Conservation (phyloP, 345 rosid genomes). For the Arabidopsis suecica region DNA sequence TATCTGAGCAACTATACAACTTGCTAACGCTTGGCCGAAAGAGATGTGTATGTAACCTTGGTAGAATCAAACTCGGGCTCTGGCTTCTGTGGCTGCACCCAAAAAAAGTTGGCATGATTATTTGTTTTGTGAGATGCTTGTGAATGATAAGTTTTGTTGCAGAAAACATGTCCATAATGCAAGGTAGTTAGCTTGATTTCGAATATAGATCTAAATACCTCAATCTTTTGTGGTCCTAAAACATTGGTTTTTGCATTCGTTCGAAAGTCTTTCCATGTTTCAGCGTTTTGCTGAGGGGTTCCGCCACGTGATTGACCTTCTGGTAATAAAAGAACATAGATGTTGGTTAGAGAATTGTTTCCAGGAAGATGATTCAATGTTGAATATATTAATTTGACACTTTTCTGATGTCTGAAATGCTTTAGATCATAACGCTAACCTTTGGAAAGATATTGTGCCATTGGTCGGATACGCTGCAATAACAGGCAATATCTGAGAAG, state of each 20-base stretch:
- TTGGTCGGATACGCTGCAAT: slow-evolving; percentile 54
- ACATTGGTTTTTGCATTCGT: slow-evolving; percentile 10
- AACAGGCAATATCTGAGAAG: slow-evolving; percentile 14
- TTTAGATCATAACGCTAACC: slow-evolving; percentile 54
- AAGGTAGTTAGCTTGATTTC: neutral
- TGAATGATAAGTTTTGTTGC: slow-evolving; percentile 8
- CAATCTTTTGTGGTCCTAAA: slow-evolving; percentile 33
- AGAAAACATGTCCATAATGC: slow-evolving; percentile 19
- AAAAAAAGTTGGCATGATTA: slow-evolving; percentile 10
- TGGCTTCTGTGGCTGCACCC: slow-evolving; percentile 51
- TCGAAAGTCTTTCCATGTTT: slow-evolving; percentile 35
- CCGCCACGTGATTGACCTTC: slow-evolving; percentile 26
- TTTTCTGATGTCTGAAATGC: slow-evolving; percentile 19
- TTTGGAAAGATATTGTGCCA: slow-evolving; percentile 43
- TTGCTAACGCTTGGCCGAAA: neutral
- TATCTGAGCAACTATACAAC: neutral
- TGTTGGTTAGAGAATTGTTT: slow-evolving; percentile 7
- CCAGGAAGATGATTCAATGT: neutral
- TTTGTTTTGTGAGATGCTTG: slow-evolving; percentile 21
- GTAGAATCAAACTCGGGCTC: slow-evolving; percentile 51
- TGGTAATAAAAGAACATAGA: slow-evolving; percentile 13
- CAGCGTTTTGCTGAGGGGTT: slow-evolving; percentile 19
- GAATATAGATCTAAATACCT: slow-evolving; percentile 28
- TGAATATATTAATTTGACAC: neutral
- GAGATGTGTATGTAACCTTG: slow-evolving; percentile 50